Percentiles rank a stretch among this genome's conserved stretches.
Evolutionary conservation across 768 basidiomycete genomes (phyloP).

Genomic region (Lepiota venenata): DNA sequence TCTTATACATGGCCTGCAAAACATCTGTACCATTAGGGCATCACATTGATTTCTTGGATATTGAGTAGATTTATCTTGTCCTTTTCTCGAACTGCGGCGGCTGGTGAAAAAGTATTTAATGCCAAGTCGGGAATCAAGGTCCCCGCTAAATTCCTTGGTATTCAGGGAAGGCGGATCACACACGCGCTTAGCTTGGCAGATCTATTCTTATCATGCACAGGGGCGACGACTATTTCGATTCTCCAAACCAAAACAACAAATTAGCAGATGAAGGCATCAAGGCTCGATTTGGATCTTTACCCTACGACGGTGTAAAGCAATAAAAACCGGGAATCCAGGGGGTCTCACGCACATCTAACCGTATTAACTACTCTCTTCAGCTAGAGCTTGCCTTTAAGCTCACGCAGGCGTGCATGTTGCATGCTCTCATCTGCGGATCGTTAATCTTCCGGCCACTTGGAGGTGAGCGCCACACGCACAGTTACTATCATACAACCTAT

Average conservation of each 20-base stretch:
- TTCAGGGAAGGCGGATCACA: too few relatives aligned
- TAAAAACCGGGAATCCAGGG: background rate
- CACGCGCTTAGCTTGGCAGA: too few relatives aligned
- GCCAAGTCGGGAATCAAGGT: background rate
- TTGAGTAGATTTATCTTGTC: background rate
- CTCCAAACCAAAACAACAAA: too few relatives aligned
- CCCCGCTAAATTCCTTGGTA: background rate
- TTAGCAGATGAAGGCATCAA: too few relatives aligned
- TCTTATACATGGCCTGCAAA: background rate
- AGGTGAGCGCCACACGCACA: constrained; percentile 67
- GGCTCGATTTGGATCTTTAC: too few relatives aligned
- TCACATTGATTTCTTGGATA: background rate
- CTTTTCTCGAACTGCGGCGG: background rate
- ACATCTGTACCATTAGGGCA: background rate
- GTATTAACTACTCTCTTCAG: background rate
- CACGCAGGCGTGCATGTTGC: constrained; percentile 28
- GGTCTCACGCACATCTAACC: background rate
- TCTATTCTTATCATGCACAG: too few relatives aligned
- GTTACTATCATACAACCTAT: constrained; percentile 74
- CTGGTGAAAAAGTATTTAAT: too few relatives aligned
- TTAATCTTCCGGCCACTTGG: constrained; percentile 22
- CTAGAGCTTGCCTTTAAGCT: constrained; percentile 26
- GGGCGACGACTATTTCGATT: too few relatives aligned
- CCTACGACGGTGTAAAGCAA: too few relatives aligned
- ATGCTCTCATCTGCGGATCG: constrained; percentile 30